Conservation (phyloP, 1,284 basidiomycete species). For the Sporisorium reilianum region DNA sequence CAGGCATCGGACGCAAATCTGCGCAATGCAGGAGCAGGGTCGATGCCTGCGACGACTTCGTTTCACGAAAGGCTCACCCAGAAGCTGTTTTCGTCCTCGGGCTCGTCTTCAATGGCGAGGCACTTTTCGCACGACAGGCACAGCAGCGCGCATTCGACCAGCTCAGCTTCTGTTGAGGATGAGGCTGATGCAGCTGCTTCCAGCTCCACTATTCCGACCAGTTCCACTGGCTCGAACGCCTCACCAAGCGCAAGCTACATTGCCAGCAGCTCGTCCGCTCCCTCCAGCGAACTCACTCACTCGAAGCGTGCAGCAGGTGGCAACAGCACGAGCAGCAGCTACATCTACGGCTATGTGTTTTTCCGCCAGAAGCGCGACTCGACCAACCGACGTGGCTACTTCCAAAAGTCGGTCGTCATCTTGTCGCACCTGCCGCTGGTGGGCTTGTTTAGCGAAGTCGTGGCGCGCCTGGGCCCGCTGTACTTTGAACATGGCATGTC, state of each 20-base stretch:
- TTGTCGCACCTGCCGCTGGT: slow-evolving; percentile 87
- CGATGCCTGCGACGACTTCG: slow-evolving; percentile 18
- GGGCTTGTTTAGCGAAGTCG: slow-evolving; percentile 80
- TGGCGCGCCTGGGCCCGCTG: slow-evolving; percentile 76
- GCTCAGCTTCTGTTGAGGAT: slow-evolving; percentile 34
- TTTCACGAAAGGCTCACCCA: slow-evolving; percentile 47
- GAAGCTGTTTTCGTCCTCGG: slow-evolving; percentile 43
- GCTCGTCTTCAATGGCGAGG: slow-evolving; percentile 31
- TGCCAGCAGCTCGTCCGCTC: neutral
- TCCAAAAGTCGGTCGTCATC: slow-evolving; percentile 83
- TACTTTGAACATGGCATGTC: slow-evolving; percentile 66
- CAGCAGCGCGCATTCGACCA: slow-evolving; percentile 36
- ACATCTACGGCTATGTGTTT: slow-evolving; percentile 68
- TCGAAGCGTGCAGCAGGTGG: slow-evolving; percentile 11
- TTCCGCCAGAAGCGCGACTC: slow-evolving; percentile 66
- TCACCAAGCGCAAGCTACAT: slow-evolving; percentile 13
- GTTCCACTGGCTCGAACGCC: slow-evolving; percentile 1
- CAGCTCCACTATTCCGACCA: neutral
- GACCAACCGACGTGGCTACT: slow-evolving; percentile 63
- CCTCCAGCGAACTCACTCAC: slow-evolving; percentile 10
- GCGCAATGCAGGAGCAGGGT: slow-evolving; percentile 10
- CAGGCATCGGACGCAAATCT: slow-evolving; percentile 39
- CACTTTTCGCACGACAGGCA: slow-evolving; percentile 43
- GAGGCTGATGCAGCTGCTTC: slow-evolving; percentile 2
- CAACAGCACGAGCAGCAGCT: slow-evolving; percentile 62